Evolutionary conservation across 169 alveolate genomes (phyloP).

Genomic region (Eimeria necatrix): DNA sequence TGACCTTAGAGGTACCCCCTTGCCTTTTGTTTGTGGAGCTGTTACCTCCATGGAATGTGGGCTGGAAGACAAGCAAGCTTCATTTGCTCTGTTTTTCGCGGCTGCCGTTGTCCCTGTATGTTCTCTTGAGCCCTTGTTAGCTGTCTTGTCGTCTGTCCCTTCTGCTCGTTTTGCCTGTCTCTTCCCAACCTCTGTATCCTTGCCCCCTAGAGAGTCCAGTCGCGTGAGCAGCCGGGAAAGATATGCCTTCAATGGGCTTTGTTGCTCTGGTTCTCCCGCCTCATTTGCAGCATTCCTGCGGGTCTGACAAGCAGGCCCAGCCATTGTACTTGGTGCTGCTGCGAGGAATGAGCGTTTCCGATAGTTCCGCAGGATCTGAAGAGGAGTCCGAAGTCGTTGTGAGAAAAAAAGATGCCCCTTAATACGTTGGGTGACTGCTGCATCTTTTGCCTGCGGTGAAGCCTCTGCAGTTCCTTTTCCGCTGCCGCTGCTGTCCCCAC

Average conservation of each 20-base stretch:
- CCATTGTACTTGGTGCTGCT: not conserved
- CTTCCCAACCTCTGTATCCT: not conserved
- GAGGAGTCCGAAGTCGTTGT: not conserved
- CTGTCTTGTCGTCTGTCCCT: no score
- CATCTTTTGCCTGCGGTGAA: not conserved
- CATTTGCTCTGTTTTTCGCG: no score
- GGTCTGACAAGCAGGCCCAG: no score
- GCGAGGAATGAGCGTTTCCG: not conserved
- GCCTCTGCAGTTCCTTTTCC: not conserved
- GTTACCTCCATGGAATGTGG: no score
- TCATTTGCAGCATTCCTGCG: no score
- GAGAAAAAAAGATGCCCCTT: not conserved
- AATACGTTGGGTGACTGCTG: not conserved
- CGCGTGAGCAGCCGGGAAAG: not conserved
- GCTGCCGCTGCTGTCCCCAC: slow-evolving; percentile 2
- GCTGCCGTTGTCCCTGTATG: no score
- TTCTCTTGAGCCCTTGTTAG: no score
- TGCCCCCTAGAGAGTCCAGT: not conserved
- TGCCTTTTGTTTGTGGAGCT: no score
- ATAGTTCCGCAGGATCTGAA: not conserved
- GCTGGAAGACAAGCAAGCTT: no score
- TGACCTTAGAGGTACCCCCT: no score
- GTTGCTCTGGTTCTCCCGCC: not conserved
- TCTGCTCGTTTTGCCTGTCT: not conserved
- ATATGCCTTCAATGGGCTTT: not conserved